Base-by-base conservation (phyloP, 1,139 yeast species). In the Zygosaccharomyces sapae region DNA sequence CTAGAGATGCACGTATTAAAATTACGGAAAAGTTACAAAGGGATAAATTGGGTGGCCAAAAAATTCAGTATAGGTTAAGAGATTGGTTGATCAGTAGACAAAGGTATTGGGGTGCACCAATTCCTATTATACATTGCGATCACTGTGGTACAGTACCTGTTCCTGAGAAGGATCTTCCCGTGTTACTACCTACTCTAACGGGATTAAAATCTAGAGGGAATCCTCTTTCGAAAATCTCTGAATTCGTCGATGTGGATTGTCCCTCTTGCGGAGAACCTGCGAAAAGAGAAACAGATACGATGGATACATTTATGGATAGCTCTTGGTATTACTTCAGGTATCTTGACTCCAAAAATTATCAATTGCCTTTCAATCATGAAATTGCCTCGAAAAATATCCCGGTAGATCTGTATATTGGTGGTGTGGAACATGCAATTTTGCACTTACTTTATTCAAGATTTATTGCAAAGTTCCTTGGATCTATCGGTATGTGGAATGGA, bases 31-130 rank as follows among this genome's bases (percentile, higher is more conserved):
- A 69, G 13, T 69, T 90, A 25, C 67, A 66, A 20, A 45, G 58
- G 0, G 47, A 54, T 0, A 63, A 68, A 0, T 48, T 67, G 2
- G 97, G 92, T 0, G 55, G 67, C 1, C 53, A 59, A 5, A 72
- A 77, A 2, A 75, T 75, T 0, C 84, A 83, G 51, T 83, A 75
- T 60, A 77, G 81, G 57, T 70, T 92, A 30, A 75, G 96, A 55
- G 98, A 92, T 63, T 92, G 98, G 98, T 74, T 92, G 33, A 85
- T 92, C 38, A 83, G 95, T 61, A 79, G 98, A 59, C 98, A 92
- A 68, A 72, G 98, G 50, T 92, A 86, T 65, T 92, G 98, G 98
- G 98, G 98, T 25, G 95, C 97, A 0, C 98, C 98, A 2, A 92
- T 92, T 48, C 98, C 98, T 2, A 87, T 92, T 33, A 72, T 92